Base-by-base conservation (phyloP, 2,329 filamentous ascomycete genomes). In the Hymenoscyphus albidus region DNA sequence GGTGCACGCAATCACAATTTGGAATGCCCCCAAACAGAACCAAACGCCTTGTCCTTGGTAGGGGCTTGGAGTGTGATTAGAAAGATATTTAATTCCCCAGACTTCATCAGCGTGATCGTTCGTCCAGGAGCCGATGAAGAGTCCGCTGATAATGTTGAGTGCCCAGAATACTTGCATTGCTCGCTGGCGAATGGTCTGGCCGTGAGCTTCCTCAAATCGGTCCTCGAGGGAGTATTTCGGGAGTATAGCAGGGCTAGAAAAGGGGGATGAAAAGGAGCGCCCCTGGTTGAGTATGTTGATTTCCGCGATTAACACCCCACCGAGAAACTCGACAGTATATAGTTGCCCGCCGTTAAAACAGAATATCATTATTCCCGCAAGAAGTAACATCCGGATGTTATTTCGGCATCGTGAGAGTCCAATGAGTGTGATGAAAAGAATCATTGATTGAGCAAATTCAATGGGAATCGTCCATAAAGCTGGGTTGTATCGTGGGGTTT, bases 221-320 rank as follows among this genome's bases (percentile, higher is more conserved):
- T 70, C 68, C 18, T 65, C 57, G 4, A 62, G 42, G 13, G 62
- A 60, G 51, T 63, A 69, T 62, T 68, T 69, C n/a, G 69, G 69
- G 9, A 72, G 67, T 4, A 65, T 55, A 0, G 69, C 62, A 16
- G 59, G 70, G 54, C 69, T 73, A n/a, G 64, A 66, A n/a, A 59
- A 54, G 51, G 65, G 71, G 5, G 63, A 66, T 54, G 40, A 62
- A 39, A 69, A 59, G 18, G 65, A 59, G 2, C 42, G 62, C 39
- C 73, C 67, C 66, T 78, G 67, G 66, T 78, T 75, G 16, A 77
- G 70, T n/a, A 81, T 70, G 38, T 78, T 78, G 3, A 79, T 65
- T 70, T 83, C 80, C 16, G 80, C 80, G 4, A 82, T 73, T 48
- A 80, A 74, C 73, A 82, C 75, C 10, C 81, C 81, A 1, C 76